Conservation (phyloP, 305 asterid genomes). For the Solanum hybrid region DNA sequence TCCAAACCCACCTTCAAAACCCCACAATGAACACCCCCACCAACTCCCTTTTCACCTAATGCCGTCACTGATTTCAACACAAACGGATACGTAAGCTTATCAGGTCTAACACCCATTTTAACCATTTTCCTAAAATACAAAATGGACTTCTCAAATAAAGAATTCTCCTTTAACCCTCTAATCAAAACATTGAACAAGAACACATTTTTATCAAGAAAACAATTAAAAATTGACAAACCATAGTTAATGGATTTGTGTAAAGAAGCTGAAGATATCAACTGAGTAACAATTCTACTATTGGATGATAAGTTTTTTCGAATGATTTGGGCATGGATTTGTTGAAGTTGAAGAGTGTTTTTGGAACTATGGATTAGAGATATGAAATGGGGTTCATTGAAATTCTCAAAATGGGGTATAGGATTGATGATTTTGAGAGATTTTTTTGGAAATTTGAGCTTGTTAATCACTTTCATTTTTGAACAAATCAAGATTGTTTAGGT, state of each 20-base stretch:
- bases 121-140: constrained; percentile 19
- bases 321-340: constrained; percentile 25
- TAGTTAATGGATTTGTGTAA: constrained; percentile 6
- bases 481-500: background rate
- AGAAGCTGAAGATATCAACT: constrained; percentile 26
- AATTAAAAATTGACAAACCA: constrained; percentile 17
- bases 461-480: background rate
- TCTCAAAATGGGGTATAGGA: background rate
- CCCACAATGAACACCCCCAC: constrained; percentile 14
- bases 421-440: background rate
- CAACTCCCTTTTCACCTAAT: constrained; percentile 14
- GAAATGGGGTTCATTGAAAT: constrained; percentile 19
- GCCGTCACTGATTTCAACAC: constrained; percentile 24
- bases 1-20: constrained; percentile 26
- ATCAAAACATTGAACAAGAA: constrained; percentile 26
- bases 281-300: constrained; percentile 21
- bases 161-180: constrained; percentile 26
- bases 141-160: constrained; percentile 9
- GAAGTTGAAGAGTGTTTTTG: constrained; percentile 12
- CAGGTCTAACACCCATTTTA: constrained; percentile 18
- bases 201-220: constrained; percentile 11
- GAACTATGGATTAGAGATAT: constrained; percentile 25
- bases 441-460: background rate
- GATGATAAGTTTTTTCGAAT: background rate
- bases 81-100: constrained; percentile 31